A percentile compares a stretch with the other conserved stretches of the same genome.
Conservation (phyloP, 805 yeast genomes). For the Wickerhamomyces sydowiorum region DNA sequence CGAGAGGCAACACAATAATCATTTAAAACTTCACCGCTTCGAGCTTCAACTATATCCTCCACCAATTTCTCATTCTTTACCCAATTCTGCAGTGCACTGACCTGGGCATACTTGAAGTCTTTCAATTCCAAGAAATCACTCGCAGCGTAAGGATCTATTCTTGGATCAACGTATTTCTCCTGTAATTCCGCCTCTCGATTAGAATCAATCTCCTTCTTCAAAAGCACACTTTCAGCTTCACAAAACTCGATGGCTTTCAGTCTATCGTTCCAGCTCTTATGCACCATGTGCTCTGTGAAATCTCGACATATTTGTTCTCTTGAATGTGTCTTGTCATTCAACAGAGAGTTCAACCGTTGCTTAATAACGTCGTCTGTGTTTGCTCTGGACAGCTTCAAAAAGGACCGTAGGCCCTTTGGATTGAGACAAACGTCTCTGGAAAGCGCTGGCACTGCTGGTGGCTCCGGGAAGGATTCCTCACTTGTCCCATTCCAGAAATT, state of each 20-base stretch:
- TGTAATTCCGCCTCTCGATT: constrained; percentile 14
- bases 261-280: constrained; percentile 43
- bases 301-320: constrained; percentile 26
- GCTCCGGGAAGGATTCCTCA: constrained; percentile 9
- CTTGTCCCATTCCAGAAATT: constrained; percentile 20
- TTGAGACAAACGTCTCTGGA: constrained; percentile 26
- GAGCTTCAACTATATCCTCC: constrained; percentile 24
- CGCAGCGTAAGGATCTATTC: constrained; percentile 47
- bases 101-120: constrained; percentile 21
- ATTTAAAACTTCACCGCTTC: constrained; percentile 6
- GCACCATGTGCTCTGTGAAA: constrained; percentile 31
- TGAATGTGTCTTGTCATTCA: constrained; percentile 19
- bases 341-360: constrained; percentile 35
- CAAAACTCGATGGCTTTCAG: constrained; percentile 36
- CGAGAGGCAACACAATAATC: not conserved
- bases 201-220: constrained; percentile 27
- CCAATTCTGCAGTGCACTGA: constrained; percentile 28
- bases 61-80: constrained; percentile 34
- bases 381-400: constrained; percentile 30
- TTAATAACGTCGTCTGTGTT: constrained; percentile 41
- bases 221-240: constrained; percentile 22
- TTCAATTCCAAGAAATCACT: constrained; percentile 29
- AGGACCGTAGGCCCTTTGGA: constrained; percentile 29
- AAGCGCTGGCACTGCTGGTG: constrained; percentile 20
- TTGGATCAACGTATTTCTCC: constrained; percentile 22